Evolutionary conservation across 2,329 filamentous ascomycete genomes (phyloP).

Genomic region (Fusarium gaditjirri): DNA sequence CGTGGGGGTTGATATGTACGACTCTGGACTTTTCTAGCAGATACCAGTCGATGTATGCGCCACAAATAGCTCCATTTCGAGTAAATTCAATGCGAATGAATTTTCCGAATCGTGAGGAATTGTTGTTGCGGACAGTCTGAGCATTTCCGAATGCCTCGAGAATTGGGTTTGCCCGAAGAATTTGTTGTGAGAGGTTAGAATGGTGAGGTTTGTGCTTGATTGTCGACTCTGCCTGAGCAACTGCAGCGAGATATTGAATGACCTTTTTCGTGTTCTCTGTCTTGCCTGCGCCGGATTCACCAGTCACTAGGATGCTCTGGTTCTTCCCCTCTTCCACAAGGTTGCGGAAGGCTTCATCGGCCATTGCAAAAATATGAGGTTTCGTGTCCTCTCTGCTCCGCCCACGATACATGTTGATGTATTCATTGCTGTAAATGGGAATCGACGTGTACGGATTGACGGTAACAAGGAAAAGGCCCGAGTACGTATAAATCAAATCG

Average conservation of each 20-base stretch:
- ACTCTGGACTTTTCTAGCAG: constrained; percentile 98
- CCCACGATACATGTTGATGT: constrained; percentile 98
- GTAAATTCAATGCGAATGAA: constrained; percentile 98
- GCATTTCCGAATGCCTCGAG: constrained; percentile 98
- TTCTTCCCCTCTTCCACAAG: constrained; percentile 95
- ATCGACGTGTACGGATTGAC: constrained; percentile 96
- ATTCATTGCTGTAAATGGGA: constrained; percentile 96
- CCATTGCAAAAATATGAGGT: constrained; percentile 97
- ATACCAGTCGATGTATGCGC: constrained; percentile 99
- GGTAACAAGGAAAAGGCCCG: constrained; percentile 93
- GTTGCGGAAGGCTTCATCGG: constrained; percentile 95
- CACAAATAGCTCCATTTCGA: constrained; percentile 86
- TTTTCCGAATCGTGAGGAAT: constrained; percentile 97
- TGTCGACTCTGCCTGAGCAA: constrained; percentile 84
- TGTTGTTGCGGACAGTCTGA: constrained; percentile 97
- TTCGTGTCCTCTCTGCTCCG: constrained; percentile 92
- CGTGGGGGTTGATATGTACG: constrained; percentile 84
- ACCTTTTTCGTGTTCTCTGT: constrained; percentile 99
- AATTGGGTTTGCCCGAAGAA: constrained; percentile 94
- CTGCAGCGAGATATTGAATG: constrained; percentile 96
- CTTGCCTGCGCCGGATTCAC: constrained; percentile 97
- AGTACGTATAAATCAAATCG: constrained; percentile 98
- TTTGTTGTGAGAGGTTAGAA: constrained; percentile 94
- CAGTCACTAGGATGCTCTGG: constrained; percentile 97
- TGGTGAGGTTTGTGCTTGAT: constrained; percentile 70